Evolutionary conservation across 768 basidiomycete genomes (phyloP), one percentile per base, ranked within the genome.

Genomic region (Sutorius australiensis): DNA sequence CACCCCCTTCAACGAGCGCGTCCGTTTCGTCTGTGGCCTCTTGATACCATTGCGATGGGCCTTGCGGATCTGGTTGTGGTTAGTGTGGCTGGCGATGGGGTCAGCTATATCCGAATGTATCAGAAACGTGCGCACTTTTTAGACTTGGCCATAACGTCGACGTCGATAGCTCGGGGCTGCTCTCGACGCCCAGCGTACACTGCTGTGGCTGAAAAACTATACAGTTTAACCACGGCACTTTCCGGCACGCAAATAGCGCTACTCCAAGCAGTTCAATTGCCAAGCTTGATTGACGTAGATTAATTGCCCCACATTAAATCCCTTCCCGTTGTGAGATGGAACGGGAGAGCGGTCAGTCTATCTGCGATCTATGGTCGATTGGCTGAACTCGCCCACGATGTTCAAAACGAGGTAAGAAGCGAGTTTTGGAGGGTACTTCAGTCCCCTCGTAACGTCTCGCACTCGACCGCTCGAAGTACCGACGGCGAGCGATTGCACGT

Each of bases 31-130:
- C 72, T 78, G 75, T 48, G 92, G 87, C 72, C 80, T 83, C 78
- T 89, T 92, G 79, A 98, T 95, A 67, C 95, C 95, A 80, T 98
- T 98, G 61, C 89, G 83, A 80, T 98, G 95, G 61, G 95, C 93
- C 84, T 97, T 98, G 75, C 84, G 85, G 80, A 64, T 92, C 78
- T 97, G 93, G 80, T 95, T 97, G 82, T 95, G 94, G 74, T 91
- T 92, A 67, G 88, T 92, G 72, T 92, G 87, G 66, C 89, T 93
- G 57, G 53, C 8, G 42, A 41, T 6, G 41, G 12, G 43, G 68
- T 44, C 67, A 51, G 40, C 37, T 43, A 28, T 13, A 39, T 59
- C 48, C 54, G 45, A 57, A 34, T 24, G 5, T 17, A 36, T 30
- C 51, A 49, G 16, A 37, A 49, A 49, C 48, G 54, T 24, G 63